phyloP scores from a whole-genome alignment of 495 filamentous ascomycete species.

The Aspergillus leporis region DNA sequence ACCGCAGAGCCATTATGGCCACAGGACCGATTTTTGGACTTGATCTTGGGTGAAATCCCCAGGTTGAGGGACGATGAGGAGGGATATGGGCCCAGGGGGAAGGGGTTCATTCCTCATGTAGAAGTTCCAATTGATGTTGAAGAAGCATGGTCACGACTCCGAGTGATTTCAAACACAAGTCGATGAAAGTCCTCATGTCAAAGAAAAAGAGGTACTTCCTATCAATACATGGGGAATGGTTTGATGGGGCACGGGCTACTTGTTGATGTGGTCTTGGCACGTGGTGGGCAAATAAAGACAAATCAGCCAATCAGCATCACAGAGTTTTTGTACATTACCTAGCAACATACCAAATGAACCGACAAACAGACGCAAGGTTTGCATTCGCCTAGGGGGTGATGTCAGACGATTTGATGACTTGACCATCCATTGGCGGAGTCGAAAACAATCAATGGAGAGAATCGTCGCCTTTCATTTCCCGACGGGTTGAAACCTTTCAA shows the following conservation, averaged over 20 bases:
- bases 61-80: conserved; percentile 35
- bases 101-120: conserved; percentile 38
- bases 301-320: no score
- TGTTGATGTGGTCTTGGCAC: background rate
- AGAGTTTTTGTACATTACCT: no score
- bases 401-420: no score
- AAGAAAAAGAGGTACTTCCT: background rate
- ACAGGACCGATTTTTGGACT: conserved; percentile 26
- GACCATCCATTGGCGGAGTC: no score
- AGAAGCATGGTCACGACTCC: conserved; percentile 20
- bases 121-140: conserved; percentile 33
- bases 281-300: no score
- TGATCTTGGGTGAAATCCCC: conserved; percentile 36
- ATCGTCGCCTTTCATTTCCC: no score
- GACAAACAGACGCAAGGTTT: no score
- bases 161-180: background rate
- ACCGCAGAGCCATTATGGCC: conserved; percentile 23
- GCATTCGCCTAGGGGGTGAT: no score
- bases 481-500: no score
- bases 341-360: no score
- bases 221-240: background rate
- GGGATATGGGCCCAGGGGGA: conserved; percentile 38
- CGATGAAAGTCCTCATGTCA: background rate
- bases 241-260: background rate
- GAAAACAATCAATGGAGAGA: no score